Base-by-base conservation (phyloP, 108 stramenopile genomes). In the Cyclotella sp. region DNA sequence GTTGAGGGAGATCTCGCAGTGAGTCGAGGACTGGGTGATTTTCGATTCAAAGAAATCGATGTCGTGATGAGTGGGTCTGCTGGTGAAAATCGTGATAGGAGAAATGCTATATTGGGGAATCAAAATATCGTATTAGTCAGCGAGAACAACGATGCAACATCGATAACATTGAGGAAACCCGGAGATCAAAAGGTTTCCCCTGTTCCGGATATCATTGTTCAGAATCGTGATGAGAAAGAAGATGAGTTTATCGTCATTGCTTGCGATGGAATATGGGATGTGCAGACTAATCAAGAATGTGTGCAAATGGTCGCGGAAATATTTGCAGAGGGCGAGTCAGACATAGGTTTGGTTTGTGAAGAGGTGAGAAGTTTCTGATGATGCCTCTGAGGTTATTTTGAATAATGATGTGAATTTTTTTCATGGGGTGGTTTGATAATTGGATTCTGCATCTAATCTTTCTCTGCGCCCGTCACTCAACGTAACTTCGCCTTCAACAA, bases 261-360 rank as follows among this genome's bases (percentile, higher is more conserved):
- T 11, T 92, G 96, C 66, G 98, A 98, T 73, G 98, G 98, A 12
- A 82, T 98, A 44, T 98, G 96, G 97, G 98, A 98, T 73, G 95
- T 97, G 34, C 77, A 95, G 72, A 86, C 92, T 1, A 89, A 91
- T 69, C 79, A 95, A 47, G 86, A 93, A 61, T 91, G 93, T 72
- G 88, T 94, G 0, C 72, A 87, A 55, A 85, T 92, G 73, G 95
- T 97, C 14, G 76, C 85, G 21, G 79, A 84, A 15, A 85, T 96
- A 52, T 89, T 93, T 65, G 53, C 63, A 13, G 90, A 93, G 54
- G 93, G 95, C 11, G 95, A 94, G 85, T 45, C 60, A 6, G 69
- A 94, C 72, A 47, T 93, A 58, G 91, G 90, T 0, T 68, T 96
- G 55, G 44, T 93, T 19, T 93, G 92, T 78, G 97, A 98, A 88